Evolutionary conservation across 192 early-diverging fungal species (phyloP), one percentile per base, ranked within the genome.

Genomic region (Tieghemiomyces parasiticus): DNA sequence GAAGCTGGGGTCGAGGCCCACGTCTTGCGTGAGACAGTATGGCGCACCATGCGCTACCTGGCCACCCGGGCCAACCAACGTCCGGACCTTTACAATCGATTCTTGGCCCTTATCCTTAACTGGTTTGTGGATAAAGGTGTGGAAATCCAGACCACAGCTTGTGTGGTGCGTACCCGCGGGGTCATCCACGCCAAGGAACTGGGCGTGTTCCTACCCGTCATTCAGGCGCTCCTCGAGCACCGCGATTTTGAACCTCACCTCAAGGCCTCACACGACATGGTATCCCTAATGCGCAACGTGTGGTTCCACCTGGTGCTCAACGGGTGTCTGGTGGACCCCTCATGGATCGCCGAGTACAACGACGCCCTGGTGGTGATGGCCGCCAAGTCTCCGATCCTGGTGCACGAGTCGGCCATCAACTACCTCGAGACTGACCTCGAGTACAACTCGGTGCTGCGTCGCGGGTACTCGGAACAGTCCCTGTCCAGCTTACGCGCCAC

Each of bases 261-360:
- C 16, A 68, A 72, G 13, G 71, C 80, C 4, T 72, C 75, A 29
- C 71, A 76, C 2, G 88, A 89, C 60, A 72, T 81, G 22, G 76
- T 81, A 3, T 66, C 75, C 32, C 61, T 87, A 29, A 93, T 93
- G 73, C 79, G 93, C 48, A 90, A 91, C 67, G 78, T 90, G 35
- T 99, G 95, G 95, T 83, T 97, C 62, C 85, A 89, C 54, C 76
- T 86, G 55, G 84, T 91, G 2, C 66, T 87, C 14, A 84, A 80
- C 65, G 84, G 92, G 1, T 83, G 90, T 54, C 73, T 84, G 33
- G 76, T 81, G 12, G 80, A 88, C 33, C 77, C 83, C 0, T 67
- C 76, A 14, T 93, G 91, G 79, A 78, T 83, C 28, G 74, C 72
- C 20, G 86, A 88, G 25, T 95, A 90, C 84, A 69, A 79, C 60